phyloP scores from a whole-genome alignment of 345 rosid genomes.

The Schrenkiella parvula region DNA sequence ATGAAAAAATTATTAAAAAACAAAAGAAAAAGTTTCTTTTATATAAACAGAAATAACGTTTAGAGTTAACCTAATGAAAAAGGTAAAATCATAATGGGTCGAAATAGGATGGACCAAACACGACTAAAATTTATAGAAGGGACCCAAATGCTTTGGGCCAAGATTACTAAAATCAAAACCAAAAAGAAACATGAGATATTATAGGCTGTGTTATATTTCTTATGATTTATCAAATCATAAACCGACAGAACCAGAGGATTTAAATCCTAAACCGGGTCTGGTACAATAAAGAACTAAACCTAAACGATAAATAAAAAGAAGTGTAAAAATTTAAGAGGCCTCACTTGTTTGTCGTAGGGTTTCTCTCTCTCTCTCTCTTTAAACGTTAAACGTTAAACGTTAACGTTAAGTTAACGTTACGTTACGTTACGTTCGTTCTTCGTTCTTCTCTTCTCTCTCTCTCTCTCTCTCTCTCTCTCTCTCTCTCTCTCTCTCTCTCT shows the following conservation, averaged over 20 bases:
- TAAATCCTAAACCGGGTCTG: constrained; percentile 8
- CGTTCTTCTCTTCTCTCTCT: constrained; percentile 1
- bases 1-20: too few species aligned
- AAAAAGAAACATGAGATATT: background rate
- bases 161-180: too few species aligned
- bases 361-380: constrained; percentile 8
- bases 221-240: background rate
- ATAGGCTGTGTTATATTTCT: background rate
- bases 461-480: background rate
- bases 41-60: too few species aligned
- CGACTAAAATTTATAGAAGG: too few species aligned
- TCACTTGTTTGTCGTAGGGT: background rate
- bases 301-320: background rate
- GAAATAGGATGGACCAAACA: background rate
- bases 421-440: too few species aligned
- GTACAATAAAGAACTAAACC: constrained; percentile 13
- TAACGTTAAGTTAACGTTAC: too few species aligned
- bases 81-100: background rate
- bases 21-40: too few species aligned
- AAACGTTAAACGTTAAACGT: too few species aligned
- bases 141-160: background rate
- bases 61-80: background rate
- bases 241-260: background rate
- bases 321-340: background rate
- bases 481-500: too few species aligned